Percentiles rank a stretch among this genome's conserved stretches.
These are phyloP conservation scores for Colletotrichum lini DNA, from an alignment of 2,329 filamentous ascomycete genomes.

Conservation along the genomic window DNA sequence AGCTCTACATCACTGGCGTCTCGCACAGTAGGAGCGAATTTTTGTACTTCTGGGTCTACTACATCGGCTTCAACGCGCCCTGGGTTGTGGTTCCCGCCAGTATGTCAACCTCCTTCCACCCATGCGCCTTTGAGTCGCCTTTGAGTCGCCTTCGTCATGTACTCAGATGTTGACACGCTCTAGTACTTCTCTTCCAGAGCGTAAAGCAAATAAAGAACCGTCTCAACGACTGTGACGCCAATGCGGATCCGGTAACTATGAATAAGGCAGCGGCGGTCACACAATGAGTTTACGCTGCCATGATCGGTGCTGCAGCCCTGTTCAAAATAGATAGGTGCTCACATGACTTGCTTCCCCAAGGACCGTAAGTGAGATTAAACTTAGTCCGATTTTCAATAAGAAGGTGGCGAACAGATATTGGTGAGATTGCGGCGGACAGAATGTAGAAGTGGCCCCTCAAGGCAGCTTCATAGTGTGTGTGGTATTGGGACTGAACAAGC, in stretches of 20 bases:
- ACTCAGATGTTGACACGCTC: not conserved
- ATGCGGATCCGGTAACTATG: not conserved
- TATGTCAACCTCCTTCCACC: slow-evolving; percentile 54
- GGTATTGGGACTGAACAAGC: too few species aligned
- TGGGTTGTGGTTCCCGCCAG: slow-evolving; percentile 71
- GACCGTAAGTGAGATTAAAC: not conserved
- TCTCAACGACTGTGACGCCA: not conserved
- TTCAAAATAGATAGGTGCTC: too few species aligned
- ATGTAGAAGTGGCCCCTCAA: not conserved
- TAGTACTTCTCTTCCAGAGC: slow-evolving; percentile 28
- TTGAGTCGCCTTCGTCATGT: too few species aligned
- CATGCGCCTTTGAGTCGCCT: not conserved
- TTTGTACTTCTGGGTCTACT: slow-evolving; percentile 76
- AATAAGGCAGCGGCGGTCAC: not conserved
- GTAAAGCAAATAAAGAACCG: slow-evolving; percentile 1
- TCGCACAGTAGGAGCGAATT: slow-evolving; percentile 71
- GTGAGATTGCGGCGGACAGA: not conserved
- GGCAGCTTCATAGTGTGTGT: not conserved
- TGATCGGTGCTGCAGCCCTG: too few species aligned
- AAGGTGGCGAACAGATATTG: not conserved
- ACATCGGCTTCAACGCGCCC: slow-evolving; percentile 71
- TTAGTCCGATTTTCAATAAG: too few species aligned
- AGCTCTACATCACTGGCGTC: slow-evolving; percentile 60
- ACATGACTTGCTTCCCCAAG: not conserved
- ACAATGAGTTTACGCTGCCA: not conserved